Evolutionary conservation across 805 yeast genomes (phyloP).

Genomic region (Candida sithepensis): DNA sequence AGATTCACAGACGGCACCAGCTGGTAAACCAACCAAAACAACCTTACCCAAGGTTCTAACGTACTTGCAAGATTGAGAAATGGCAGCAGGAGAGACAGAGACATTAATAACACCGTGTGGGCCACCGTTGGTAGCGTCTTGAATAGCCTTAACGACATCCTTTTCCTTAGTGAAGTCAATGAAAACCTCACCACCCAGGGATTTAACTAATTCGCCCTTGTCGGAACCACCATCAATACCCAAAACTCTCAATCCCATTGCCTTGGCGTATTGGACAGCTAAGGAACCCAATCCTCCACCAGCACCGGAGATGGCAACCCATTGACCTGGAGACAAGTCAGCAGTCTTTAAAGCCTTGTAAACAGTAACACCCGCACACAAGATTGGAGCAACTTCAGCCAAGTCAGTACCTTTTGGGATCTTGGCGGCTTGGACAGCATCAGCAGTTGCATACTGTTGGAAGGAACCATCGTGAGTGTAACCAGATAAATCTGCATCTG

Average conservation of each 20-base stretch:
- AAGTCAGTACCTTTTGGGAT: constrained; percentile 73
- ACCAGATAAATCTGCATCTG: constrained; percentile 71
- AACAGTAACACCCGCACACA: constrained; percentile 90
- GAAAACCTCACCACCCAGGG: constrained; percentile 61
- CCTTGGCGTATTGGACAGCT: constrained; percentile 74
- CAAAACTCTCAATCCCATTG: constrained; percentile 69
- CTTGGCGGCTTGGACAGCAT: constrained; percentile 80
- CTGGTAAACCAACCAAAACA: constrained; percentile 71
- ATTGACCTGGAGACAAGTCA: constrained; percentile 68
- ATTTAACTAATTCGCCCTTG: constrained; percentile 49
- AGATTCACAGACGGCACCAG: constrained; percentile 69
- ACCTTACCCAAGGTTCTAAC: constrained; percentile 61
- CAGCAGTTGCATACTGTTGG: constrained; percentile 88
- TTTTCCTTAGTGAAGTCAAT: constrained; percentile 49
- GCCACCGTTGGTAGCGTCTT: constrained; percentile 46
- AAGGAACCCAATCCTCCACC: constrained; percentile 80
- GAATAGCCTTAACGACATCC: constrained; percentile 40
- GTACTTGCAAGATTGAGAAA: constrained; percentile 54
- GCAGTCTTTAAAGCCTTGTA: constrained; percentile 88
- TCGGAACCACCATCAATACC: constrained; percentile 77
- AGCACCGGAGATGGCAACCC: constrained; percentile 78
- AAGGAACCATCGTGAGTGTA: constrained; percentile 89
- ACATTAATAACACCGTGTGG: constrained; percentile 70
- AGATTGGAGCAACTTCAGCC: constrained; percentile 73
- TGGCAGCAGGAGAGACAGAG: constrained; percentile 53